Base-by-base conservation (phyloP, 176 grass and related monocot species). In the Hsuehochloa calcarea region DNA sequence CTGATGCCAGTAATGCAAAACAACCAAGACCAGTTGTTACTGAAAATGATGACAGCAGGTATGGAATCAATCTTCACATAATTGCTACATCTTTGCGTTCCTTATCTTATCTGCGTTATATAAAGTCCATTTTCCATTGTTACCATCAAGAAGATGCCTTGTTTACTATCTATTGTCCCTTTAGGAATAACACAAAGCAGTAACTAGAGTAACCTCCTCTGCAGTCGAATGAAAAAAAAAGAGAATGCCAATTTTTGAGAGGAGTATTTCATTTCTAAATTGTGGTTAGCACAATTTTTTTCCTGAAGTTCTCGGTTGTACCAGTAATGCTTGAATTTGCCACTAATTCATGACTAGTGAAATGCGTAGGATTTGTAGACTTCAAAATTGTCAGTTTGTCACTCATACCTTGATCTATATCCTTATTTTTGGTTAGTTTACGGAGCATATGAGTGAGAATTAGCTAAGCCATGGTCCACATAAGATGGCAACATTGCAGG, bases 1-100 rank as follows among this genome's bases (percentile, higher is more conserved):
- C 80, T 73, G 74, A 44, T 86, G 60, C 67, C 14, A 84, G 80
- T 74, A 85, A 80, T 64, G 50, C 65, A 10, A 91, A 85, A 67
- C 88, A 90, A 67, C 94, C 87, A 77, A 85, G 72, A 78, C 83
- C 86, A 85, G 50, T 75, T 75, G 58, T 81, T 79, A 82, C 85
- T 71, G 91, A 90, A 84, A 88, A 89, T 39, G 68, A 85, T 89
- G 90, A 92, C 51, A 91, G 87, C 69, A 90, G 90, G 96, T 98
- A 87, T 25, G 31, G 9, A 82, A 70, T 45, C 15, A 8, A 26
- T 54, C 19, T 77, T 78, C 17, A 58, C 45, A 55, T 77, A 45
- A 29, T 65, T 85, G 68, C 17, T 72, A 16, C 39, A 80, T 74
- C 75, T 80, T 89, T 77, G 37, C 55, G 82, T 72, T 15, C 22